phyloP scores from a whole-genome alignment of 257 asterid species.

The Hygrophila difformis region DNA sequence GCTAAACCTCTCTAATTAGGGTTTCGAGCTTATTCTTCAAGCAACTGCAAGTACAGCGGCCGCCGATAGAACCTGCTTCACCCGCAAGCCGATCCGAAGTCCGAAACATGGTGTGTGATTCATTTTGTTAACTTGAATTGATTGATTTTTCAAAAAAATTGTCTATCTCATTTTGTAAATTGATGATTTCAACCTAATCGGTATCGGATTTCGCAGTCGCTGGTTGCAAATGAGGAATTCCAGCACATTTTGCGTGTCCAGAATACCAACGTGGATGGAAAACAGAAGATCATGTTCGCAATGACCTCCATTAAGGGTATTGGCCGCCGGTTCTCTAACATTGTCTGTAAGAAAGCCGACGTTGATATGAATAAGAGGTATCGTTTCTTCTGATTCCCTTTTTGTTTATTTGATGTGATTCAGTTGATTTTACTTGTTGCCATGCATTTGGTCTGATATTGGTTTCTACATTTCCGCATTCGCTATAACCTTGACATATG shows the following conservation, averaged over 20 bases:
- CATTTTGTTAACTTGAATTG: neutral
- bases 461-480: too few relatives aligned
- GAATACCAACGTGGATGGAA: constrained; percentile 89
- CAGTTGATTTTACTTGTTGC: too few relatives aligned
- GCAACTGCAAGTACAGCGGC: constrained; percentile 15
- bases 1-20: constrained; percentile 18
- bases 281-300: constrained; percentile 94
- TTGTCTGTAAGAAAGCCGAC: constrained; percentile 87
- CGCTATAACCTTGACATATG: too few relatives aligned
- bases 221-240: constrained; percentile 80
- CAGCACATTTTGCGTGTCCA: constrained; percentile 97
- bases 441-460: too few relatives aligned
- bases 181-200: neutral
- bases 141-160: too few relatives aligned
- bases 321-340: constrained; percentile 92
- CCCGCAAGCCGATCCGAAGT: constrained; percentile 15
- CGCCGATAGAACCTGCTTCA: constrained; percentile 10
- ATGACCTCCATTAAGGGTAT: constrained; percentile 95
- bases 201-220: constrained; percentile 32
- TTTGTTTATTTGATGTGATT: too few relatives aligned
- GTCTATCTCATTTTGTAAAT: neutral
- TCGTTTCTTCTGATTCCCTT: neutral
- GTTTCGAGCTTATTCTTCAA: constrained; percentile 12
- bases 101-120: constrained; percentile 22
- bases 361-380: constrained; percentile 93